A percentile compares a stretch with the other conserved stretches of the same genome.
Conservation (phyloP, 1,139 yeast species). For the Candida pseudoviswanathii region DNA sequence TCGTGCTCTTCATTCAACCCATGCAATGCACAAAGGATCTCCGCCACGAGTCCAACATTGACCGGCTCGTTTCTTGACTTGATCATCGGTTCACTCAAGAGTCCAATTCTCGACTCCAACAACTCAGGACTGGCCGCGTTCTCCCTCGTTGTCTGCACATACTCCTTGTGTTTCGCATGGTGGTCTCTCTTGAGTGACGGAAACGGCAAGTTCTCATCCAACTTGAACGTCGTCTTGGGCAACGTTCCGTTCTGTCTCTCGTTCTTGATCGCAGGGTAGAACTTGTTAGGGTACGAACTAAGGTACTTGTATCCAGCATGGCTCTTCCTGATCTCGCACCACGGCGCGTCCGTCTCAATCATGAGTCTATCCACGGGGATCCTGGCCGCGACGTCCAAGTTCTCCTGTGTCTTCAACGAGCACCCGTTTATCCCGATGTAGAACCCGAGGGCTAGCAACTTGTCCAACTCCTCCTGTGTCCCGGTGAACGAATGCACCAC, state of each 20-base stretch:
- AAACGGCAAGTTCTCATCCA: constrained; percentile 58
- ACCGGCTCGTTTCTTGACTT: constrained; percentile 94
- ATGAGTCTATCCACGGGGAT: constrained; percentile 71
- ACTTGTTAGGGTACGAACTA: constrained; percentile 54
- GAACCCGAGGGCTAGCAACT: constrained; percentile 59
- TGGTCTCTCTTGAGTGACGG: constrained; percentile 69
- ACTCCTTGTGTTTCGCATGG: constrained; percentile 36
- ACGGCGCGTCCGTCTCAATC: constrained; percentile 96
- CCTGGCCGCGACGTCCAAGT: constrained; percentile 60
- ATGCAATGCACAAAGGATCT: constrained; percentile 64
- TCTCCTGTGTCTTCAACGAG: constrained; percentile 77
- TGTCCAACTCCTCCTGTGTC: constrained; percentile 56
- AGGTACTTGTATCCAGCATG: constrained; percentile 72
- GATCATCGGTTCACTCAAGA: constrained; percentile 56
- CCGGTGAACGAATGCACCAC: constrained; percentile 97
- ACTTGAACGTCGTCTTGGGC: constrained; percentile 11
- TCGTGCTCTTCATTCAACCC: constrained; percentile 41
- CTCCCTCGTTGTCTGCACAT: constrained; percentile 19
- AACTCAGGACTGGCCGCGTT: constrained; percentile 13
- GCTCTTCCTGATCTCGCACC: constrained; percentile 91
- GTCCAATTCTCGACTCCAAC: constrained; percentile 26
- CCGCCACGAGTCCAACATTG: constrained; percentile 77
- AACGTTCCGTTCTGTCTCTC: constrained; percentile 11
- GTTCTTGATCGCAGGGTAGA: constrained; percentile 46
- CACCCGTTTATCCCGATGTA: constrained; percentile 91